Conservation (phyloP, 805 yeast genomes). For the Hyphopichia homilentoma region DNA sequence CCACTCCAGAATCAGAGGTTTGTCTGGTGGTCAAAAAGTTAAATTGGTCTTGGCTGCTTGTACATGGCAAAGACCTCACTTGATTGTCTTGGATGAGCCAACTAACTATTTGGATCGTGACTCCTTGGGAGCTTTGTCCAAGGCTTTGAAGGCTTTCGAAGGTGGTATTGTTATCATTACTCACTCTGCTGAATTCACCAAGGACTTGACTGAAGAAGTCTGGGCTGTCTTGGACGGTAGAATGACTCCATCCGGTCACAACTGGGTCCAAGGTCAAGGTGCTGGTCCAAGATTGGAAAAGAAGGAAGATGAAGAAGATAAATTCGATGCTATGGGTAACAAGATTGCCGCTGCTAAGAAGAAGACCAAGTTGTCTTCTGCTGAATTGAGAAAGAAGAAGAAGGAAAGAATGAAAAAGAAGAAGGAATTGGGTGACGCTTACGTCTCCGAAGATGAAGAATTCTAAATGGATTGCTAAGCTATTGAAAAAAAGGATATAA, state of each 20-base stretch:
- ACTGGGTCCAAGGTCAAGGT: constrained; percentile 99
- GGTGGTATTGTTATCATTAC: constrained; percentile 99
- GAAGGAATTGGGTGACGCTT: constrained; percentile 99
- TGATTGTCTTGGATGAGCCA: constrained; percentile 99
- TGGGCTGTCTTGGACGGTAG: constrained; percentile 99
- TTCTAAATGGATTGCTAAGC: constrained; percentile 23
- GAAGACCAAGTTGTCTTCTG: constrained; percentile 96
- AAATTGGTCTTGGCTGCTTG: constrained; percentile 99
- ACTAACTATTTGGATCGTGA: constrained; percentile 99
- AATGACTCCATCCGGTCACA: constrained; percentile 99
- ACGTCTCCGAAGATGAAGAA: constrained; percentile 91
- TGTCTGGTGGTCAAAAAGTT: constrained; percentile 99
- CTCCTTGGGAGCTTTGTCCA: constrained; percentile 98
- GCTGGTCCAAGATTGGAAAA: constrained; percentile 98
- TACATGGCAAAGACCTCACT: constrained; percentile 99
- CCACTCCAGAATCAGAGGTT: constrained; percentile 99
- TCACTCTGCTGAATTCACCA: constrained; percentile 99
- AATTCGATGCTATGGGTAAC: constrained; percentile 99
- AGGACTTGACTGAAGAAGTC: constrained; percentile 98
- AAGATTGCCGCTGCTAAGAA: constrained; percentile 94
- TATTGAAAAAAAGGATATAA: constrained; percentile 3
- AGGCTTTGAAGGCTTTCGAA: constrained; percentile 97
- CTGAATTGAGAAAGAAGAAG: constrained; percentile 99
- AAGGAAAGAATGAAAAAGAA: constrained; percentile 99
- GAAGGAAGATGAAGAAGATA: constrained; percentile 96